phyloP scores from a whole-genome alignment of 805 yeast genomes.

The Candida nitratophila region DNA sequence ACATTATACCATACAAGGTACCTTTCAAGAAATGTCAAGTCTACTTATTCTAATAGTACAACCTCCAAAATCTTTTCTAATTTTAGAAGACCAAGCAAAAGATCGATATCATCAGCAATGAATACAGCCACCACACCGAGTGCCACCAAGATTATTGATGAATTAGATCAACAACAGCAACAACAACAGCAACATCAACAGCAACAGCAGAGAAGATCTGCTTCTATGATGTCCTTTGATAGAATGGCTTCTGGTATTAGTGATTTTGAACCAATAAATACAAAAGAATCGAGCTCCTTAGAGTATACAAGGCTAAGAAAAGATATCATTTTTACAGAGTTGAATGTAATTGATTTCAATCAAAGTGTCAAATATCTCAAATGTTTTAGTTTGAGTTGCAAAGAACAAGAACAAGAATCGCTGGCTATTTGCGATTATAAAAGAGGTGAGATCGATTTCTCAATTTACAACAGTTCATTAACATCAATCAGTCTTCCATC shows the following conservation, averaged over 20 bases:
- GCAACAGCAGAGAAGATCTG: conserved; percentile 23
- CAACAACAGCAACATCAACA: conserved; percentile 5
- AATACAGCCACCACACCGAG: conserved; percentile 19
- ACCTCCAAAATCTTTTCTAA: conserved; percentile 10
- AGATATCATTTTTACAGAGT: conserved; percentile 63
- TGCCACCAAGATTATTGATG: conserved; percentile 1
- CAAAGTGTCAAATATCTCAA: conserved; percentile 26
- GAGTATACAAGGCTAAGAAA: conserved; percentile 40
- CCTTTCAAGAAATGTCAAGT: conserved; percentile 18
- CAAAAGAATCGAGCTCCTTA: background rate
- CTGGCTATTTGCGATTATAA: conserved; percentile 44
- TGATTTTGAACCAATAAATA: background rate
- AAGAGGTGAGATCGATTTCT: conserved; percentile 37
- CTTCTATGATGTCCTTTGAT: conserved; percentile 35
- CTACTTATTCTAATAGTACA: background rate
- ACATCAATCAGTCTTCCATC: conserved; percentile 21
- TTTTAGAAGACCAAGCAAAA: conserved; percentile 17
- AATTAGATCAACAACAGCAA: background rate
- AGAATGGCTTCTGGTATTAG: conserved; percentile 35
- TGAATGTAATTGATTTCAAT: conserved; percentile 36
- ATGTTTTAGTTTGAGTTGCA: conserved; percentile 26
- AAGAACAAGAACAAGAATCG: conserved; percentile 51
- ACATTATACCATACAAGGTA: conserved; percentile 51
- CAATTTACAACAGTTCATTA: conserved; percentile 36
- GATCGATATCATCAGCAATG: conserved; percentile 17